A percentile compares a stretch with the other conserved stretches of the same genome.
Conservation (phyloP, 331 rosid genomes). For the Dryas integrifolia region DNA sequence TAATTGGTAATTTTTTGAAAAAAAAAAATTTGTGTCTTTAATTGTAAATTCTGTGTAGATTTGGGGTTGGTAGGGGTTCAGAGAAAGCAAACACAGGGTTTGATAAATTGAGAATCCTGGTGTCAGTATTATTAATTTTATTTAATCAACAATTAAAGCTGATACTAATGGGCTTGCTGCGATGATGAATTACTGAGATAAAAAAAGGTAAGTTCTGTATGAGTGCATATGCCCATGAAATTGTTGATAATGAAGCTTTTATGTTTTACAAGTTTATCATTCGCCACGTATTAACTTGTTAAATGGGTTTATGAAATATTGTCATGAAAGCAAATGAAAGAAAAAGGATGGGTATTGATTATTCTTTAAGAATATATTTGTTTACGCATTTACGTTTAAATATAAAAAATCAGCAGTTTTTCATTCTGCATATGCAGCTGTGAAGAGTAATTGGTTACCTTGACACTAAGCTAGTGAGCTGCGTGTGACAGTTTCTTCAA, state of each 20-base stretch:
- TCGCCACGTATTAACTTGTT: not conserved
- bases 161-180: not conserved
- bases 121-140: not conserved
- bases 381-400: not conserved
- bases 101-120: not conserved
- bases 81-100: not conserved
- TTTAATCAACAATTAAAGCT: not conserved
- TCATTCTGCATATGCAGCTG: slow-evolving; percentile 5
- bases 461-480: not conserved
- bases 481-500: slow-evolving; percentile 8
- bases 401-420: not conserved
- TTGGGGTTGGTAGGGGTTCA: not conserved
- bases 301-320: not conserved
- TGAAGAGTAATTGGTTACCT: not conserved
- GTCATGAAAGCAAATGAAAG: not conserved
- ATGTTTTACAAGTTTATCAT: not conserved
- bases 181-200: slow-evolving; percentile 1
- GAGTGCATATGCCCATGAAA: not conserved
- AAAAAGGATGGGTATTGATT: not conserved
- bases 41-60: not conserved
- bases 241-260: slow-evolving; percentile 10
- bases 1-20: not conserved
- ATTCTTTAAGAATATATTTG: no score
- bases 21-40: not conserved
- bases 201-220: not conserved